phyloP scores from a whole-genome alignment of 2,329 filamentous ascomycete species.

The Aspergillus costaricaensis region DNA sequence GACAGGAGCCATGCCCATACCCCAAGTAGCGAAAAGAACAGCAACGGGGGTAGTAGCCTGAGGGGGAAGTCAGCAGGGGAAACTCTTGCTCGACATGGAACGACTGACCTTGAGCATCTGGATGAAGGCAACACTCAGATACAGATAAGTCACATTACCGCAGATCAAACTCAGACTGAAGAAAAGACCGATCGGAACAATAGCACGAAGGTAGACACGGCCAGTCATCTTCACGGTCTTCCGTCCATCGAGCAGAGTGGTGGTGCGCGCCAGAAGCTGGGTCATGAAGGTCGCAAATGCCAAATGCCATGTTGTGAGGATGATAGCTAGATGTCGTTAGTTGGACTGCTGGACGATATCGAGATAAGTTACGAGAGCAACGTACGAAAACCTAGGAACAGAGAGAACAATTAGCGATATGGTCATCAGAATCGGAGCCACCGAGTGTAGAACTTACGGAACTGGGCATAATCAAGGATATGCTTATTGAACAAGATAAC shows the following conservation, averaged over 20 bases:
- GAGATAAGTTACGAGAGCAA: constrained; percentile 8
- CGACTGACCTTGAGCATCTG: constrained; percentile 88
- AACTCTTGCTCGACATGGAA: constrained; percentile 30
- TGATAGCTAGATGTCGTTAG: constrained; percentile 42
- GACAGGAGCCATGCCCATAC: constrained; percentile 77
- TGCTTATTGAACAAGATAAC: constrained; percentile 99
- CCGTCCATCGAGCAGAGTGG: constrained; percentile 84
- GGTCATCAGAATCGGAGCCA: not conserved
- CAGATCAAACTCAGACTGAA: constrained; percentile 96
- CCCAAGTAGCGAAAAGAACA: constrained; percentile 86
- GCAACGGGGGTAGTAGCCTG: constrained; percentile 93
- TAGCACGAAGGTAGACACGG: constrained; percentile 86
- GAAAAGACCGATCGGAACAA: constrained; percentile 91
- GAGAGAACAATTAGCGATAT: constrained; percentile 5
- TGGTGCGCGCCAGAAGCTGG: constrained; percentile 87
- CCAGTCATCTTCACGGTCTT: constrained; percentile 98
- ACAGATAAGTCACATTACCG: constrained; percentile 91
- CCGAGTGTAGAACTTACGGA: constrained; percentile 60
- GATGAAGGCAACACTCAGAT: constrained; percentile 92
- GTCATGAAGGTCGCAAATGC: constrained; percentile 92
- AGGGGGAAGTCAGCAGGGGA: constrained; percentile 12
- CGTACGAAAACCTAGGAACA: constrained; percentile 49
- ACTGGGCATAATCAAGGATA: constrained; percentile 82
- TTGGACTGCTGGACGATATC: not conserved
- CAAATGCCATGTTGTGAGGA: constrained; percentile 95